phyloP scores from a whole-genome alignment of 805 yeast species.

The Maudiozyma saulgeensis region DNA sequence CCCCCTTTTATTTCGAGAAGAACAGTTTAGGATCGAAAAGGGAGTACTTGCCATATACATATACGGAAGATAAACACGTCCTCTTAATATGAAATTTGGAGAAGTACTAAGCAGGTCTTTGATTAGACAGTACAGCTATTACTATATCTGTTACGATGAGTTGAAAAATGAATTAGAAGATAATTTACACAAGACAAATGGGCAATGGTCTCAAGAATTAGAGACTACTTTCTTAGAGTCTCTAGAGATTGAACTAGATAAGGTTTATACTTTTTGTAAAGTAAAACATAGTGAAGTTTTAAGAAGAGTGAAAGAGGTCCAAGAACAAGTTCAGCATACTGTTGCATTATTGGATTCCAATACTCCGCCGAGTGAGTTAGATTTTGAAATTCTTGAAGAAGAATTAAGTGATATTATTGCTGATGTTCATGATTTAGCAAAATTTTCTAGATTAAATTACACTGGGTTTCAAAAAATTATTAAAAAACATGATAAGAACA shows the following conservation, averaged over 20 bases:
- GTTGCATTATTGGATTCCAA: slow-evolving; percentile 46
- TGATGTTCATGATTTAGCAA: slow-evolving; percentile 93
- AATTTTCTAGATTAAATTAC: slow-evolving; percentile 85
- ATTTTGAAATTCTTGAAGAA: slow-evolving; percentile 65
- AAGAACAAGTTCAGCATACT: slow-evolving; percentile 58
- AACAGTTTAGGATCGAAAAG: no score
- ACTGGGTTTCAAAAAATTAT: slow-evolving; percentile 95
- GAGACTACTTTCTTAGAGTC: slow-evolving; percentile 74
- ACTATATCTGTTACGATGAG: slow-evolving; percentile 87
- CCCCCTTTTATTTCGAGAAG: no score
- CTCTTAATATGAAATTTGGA: slow-evolving; percentile 69
- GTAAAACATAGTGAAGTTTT: slow-evolving; percentile 79
- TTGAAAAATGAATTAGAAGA: slow-evolving; percentile 72
- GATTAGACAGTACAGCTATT: slow-evolving; percentile 82
- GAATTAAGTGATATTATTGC: slow-evolving; percentile 83
- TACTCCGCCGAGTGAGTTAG: slow-evolving; percentile 48
- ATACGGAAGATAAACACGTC: not conserved
- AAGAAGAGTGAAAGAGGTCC: slow-evolving; percentile 77
- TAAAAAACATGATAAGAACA: slow-evolving; percentile 91
- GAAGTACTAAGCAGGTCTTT: slow-evolving; percentile 84
- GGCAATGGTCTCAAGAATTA: slow-evolving; percentile 61
- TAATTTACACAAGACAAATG: slow-evolving; percentile 45
- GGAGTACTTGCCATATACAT: no score
- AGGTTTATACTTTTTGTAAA: slow-evolving; percentile 83
- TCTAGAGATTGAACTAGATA: slow-evolving; percentile 79